Conservation (phyloP, 257 asterid species). For the Solanum clarkiae region DNA sequence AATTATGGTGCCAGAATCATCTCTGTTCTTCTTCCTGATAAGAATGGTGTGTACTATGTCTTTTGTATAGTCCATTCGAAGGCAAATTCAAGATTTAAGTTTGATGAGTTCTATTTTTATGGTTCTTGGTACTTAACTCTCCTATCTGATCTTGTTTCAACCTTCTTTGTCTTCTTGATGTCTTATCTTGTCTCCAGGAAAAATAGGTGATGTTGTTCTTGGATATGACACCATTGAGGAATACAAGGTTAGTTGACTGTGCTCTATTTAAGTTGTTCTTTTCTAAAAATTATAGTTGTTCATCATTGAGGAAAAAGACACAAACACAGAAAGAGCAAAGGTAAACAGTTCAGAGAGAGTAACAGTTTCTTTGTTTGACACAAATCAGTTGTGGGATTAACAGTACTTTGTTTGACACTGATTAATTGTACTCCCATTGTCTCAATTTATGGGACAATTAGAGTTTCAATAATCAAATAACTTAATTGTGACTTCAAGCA, state of each 20-base stretch:
- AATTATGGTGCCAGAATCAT: conserved; percentile 75
- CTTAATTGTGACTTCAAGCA: too few species aligned
- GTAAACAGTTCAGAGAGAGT: neutral
- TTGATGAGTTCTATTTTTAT: neutral
- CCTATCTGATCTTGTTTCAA: neutral
- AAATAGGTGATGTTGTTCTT: conserved; percentile 2
- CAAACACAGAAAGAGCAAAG: neutral
- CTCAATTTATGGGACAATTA: too few species aligned
- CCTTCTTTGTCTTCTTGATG: neutral
- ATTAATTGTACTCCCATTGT: neutral
- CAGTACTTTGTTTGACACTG: neutral
- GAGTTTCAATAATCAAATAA: too few species aligned
- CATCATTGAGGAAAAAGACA: neutral
- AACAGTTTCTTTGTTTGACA: neutral
- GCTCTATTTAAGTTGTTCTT: neutral
- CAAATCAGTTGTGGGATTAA: neutral
- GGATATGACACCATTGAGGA: conserved; percentile 9
- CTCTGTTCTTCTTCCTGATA: conserved; percentile 71
- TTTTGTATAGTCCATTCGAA: neutral
- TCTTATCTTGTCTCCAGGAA: neutral
- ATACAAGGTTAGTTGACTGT: neutral
- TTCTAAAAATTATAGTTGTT: neutral
- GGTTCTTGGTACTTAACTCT: neutral
- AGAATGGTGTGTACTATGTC: conserved; percentile 29
- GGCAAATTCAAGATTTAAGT: neutral